Percentiles rank a stretch among this genome's conserved stretches.
These are phyloP conservation scores for Penicillium sp. DNA, from an alignment of 2,329 filamentous ascomycete species.

Conservation along the genomic window DNA sequence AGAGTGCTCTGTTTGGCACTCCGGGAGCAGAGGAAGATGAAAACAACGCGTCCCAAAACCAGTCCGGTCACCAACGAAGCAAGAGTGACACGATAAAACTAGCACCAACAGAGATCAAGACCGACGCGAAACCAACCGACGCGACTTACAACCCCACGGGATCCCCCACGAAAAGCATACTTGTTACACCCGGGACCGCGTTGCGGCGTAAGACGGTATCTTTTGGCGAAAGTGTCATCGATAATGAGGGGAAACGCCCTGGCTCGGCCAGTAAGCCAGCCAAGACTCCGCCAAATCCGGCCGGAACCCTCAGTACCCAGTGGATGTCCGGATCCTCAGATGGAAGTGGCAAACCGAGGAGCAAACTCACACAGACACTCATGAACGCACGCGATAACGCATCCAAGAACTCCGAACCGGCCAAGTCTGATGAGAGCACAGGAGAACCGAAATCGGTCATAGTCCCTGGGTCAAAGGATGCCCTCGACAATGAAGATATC, in stretches of 20 bases:
- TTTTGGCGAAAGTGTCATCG: constrained; percentile 57
- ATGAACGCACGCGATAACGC: constrained; percentile 42
- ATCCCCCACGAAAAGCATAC: constrained; percentile 62
- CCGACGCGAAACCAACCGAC: constrained; percentile 25
- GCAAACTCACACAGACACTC: constrained; percentile 43
- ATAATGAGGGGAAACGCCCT: constrained; percentile 55
- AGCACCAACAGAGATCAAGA: constrained; percentile 21
- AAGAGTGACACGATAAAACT: constrained; percentile 24
- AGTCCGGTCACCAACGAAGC: constrained; percentile 21
- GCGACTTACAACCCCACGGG: constrained; percentile 33
- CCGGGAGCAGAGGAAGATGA: constrained; percentile 53
- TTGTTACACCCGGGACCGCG: constrained; percentile 62
- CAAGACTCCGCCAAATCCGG: constrained; percentile 48
- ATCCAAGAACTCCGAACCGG: constrained; percentile 26
- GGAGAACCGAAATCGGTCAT: constrained; percentile 14
- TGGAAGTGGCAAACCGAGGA: constrained; percentile 36
- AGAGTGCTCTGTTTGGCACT: constrained; percentile 64
- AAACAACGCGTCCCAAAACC: constrained; percentile 18
- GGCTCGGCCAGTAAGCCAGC: constrained; percentile 46
- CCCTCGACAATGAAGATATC: constrained; percentile 42
- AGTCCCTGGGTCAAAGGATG: constrained; percentile 25
- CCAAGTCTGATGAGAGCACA: constrained; percentile 12
- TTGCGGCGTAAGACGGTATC: constrained; percentile 61
- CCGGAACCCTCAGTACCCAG: constrained; percentile 50
- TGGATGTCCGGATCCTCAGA: constrained; percentile 38